Percentiles rank a stretch among this genome's conserved stretches.
Evolutionary conservation across 306 rosid species (phyloP).

Genomic region (Cucumis cinereus): DNA sequence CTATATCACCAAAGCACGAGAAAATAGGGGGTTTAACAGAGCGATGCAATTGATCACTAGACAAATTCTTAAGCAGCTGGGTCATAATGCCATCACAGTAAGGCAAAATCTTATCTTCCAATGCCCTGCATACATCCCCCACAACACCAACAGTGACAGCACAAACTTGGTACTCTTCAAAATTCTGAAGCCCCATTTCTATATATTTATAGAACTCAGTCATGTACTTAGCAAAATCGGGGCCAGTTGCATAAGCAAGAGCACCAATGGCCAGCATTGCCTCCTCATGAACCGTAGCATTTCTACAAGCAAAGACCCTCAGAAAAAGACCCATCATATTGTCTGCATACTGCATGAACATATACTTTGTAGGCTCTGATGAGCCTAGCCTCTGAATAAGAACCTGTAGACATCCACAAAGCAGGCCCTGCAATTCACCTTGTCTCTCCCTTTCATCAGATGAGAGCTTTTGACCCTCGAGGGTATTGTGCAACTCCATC

Average conservation of each 20-base stretch:
- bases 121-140: conserved; percentile 83
- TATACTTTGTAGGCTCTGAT: conserved; percentile 55
- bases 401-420: conserved; percentile 97
- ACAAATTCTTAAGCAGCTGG: conserved; percentile 80
- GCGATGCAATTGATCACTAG: conserved; percentile 84
- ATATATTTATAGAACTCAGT: conserved; percentile 58
- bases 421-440: conserved; percentile 86
- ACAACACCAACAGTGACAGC: conserved; percentile 91
- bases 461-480: conserved; percentile 51
- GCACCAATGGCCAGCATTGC: conserved; percentile 99
- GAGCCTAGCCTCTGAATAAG: conserved; percentile 86
- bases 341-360: conserved; percentile 68
- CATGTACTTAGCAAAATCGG: conserved; percentile 83
- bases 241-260: conserved; percentile 66
- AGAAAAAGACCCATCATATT: conserved; percentile 78
- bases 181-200: conserved; percentile 93
- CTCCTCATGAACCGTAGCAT: conserved; percentile 97
- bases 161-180: conserved; percentile 95
- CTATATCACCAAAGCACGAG: conserved; percentile 93
- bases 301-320: conserved; percentile 77
- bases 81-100: conserved; percentile 94
- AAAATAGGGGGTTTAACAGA: conserved; percentile 95
- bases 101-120: conserved; percentile 74
- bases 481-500: conserved; percentile 74
- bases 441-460: conserved; percentile 66